Evolutionary conservation across 164 flowering plant genomes (phyloP), one percentile per base, ranked within the genome.

Genomic region (Brasenia schreberi): DNA sequence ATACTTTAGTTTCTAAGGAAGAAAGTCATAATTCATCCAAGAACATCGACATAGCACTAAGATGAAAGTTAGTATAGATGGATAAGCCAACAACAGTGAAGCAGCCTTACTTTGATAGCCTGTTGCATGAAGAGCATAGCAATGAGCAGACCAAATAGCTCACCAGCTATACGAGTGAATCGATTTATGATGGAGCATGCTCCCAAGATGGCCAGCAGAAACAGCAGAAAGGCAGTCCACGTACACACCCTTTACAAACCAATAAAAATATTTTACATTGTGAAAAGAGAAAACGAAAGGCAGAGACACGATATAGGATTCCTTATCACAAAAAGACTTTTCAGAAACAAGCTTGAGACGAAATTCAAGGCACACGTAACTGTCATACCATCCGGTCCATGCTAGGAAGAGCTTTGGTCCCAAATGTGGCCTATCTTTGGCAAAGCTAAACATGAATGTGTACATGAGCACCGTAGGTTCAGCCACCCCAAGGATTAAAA

Each of bases 391-490:
- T 76, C 87, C 99, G 42, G 86, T 73, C 99, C 99, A 95, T 44
- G 99, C 91, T 44, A 94, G 81, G 71, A 94, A 94, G 68, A 91
- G 75, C 45, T 85, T 72, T 62, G 81, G 84, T 11, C 99, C 99
- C 82, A 94, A 76, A 23, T 94, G 96, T 2, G 90, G 69, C 71
- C 88, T 77, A 65, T 81, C 87, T 77, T 89, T 91, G 12, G 89
- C 97, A 72, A 95, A 95, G 76, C 82, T 78, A 69, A 86, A 95
- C 99, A 95, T 85, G 82, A 94, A 91, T 0, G 97, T 88, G 78
- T 92, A 95, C 99, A 95, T 95, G 18, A 95, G 82, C 14, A 95
- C 99, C 43, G 99, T 95, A 2, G 99, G 99, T 80, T 95, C 99
- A 12, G 99, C 97, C 66, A 95, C 99, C 65, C 99, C 99, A 42